A percentile compares a stretch with the other conserved stretches of the same genome.
Conservation (phyloP, 2,329 filamentous ascomycete genomes). For the Beauveria asiatica region DNA sequence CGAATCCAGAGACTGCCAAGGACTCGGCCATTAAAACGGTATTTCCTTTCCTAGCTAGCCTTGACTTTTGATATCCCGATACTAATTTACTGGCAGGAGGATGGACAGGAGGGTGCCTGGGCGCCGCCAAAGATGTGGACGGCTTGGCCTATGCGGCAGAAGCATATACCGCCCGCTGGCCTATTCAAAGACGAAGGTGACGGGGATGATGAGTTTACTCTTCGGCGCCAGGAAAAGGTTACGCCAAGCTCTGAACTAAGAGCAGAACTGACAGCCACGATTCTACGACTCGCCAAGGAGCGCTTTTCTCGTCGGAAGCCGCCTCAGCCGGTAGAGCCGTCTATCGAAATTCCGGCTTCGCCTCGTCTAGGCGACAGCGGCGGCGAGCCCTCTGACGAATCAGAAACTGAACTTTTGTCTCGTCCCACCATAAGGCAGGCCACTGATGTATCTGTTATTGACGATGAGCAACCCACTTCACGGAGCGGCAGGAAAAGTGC, state of each 20-base stretch:
- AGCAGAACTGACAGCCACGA: constrained; percentile 59
- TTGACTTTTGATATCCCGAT: not conserved
- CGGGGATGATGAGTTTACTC: constrained; percentile 42
- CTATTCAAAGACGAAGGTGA: constrained; percentile 40
- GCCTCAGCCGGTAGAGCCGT: constrained; percentile 7
- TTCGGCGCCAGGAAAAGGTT: constrained; percentile 33
- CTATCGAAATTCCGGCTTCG: constrained; percentile 15
- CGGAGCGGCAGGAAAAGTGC: not conserved
- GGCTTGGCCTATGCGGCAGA: constrained; percentile 68
- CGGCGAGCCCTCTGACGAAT: not conserved
- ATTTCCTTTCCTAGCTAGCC: constrained; percentile 4
- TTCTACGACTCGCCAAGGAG: constrained; percentile 60
- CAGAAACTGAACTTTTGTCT: not conserved
- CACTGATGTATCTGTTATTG: not conserved
- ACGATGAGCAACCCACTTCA: not conserved
- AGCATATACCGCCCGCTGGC: constrained; percentile 49
- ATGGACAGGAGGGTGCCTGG: constrained; percentile 32
- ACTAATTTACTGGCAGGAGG: constrained; percentile 17
- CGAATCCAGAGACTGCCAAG: constrained; percentile 19
- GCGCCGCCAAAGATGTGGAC: constrained; percentile 59
- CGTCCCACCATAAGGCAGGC: not conserved
- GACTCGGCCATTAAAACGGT: constrained; percentile 23
- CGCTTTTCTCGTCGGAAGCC: constrained; percentile 36
- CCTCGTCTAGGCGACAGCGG: constrained; percentile 4
- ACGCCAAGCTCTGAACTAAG: constrained; percentile 55